Conservation (phyloP, 495 filamentous ascomycete species). For the Penicillium argentinense region DNA sequence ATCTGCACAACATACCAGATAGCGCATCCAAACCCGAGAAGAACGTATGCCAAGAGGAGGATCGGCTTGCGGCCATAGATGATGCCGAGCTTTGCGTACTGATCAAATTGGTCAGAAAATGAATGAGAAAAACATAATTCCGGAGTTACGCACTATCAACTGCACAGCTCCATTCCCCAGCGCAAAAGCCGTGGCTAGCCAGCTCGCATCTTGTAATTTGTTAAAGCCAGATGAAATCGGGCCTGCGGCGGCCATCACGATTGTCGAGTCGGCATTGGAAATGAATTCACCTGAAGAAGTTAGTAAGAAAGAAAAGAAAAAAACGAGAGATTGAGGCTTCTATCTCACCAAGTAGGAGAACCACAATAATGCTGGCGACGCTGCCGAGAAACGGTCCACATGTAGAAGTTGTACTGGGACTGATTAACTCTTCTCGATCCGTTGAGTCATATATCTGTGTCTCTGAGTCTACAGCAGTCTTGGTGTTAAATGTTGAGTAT, state of each 20-base stretch:
- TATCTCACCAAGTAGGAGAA: background rate
- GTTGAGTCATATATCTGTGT: background rate
- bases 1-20: slow-evolving; percentile 2
- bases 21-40: background rate
- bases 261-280: background rate
- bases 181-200: background rate
- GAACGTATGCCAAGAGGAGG: background rate
- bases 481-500: background rate
- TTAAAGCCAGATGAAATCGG: background rate
- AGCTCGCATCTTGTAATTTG: background rate
- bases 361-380: background rate
- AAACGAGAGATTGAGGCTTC: background rate
- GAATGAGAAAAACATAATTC: background rate
- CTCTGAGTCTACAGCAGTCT: background rate
- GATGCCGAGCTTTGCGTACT: slow-evolving; percentile 1
- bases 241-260: background rate
- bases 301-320: no score
- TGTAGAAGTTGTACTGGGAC: background rate
- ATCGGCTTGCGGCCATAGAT: slow-evolving; percentile 3
- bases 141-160: background rate
- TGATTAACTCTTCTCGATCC: background rate
- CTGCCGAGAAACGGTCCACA: background rate
- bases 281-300: background rate
- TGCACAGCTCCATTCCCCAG: background rate
- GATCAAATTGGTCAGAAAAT: background rate